phyloP scores from a whole-genome alignment of 768 basidiomycete genomes.

The Mrakia blollopis region DNA sequence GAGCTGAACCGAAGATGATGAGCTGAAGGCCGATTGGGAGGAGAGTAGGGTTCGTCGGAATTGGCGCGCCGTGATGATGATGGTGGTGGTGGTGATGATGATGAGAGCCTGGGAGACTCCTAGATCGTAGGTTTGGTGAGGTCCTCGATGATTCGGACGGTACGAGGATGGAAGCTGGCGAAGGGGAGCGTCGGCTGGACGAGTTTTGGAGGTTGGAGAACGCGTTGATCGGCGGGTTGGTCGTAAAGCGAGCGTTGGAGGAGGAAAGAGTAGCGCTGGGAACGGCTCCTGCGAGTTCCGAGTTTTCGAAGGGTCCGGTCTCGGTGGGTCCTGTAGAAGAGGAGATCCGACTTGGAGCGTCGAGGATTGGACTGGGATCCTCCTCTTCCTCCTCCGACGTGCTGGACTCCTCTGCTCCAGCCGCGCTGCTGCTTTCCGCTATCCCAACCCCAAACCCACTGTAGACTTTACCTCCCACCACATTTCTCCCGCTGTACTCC shows the following conservation, averaged over 20 bases:
- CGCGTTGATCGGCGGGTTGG: neutral
- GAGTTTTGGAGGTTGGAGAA: neutral
- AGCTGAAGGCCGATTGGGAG: conserved; percentile 13
- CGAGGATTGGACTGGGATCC: neutral
- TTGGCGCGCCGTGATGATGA: neutral
- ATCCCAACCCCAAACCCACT: neutral
- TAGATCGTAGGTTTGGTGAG: neutral
- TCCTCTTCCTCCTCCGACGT: neutral
- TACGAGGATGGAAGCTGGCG: neutral
- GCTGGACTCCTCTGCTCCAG: conserved; percentile 16
- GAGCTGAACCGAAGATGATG: neutral
- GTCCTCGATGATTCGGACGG: neutral
- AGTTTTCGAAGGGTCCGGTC: neutral
- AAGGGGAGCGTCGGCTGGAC: neutral
- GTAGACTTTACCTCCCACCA: neutral
- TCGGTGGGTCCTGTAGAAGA: neutral
- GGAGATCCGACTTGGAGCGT: neutral
- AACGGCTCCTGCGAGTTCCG: neutral
- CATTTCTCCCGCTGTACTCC: neutral
- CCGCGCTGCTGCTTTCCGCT: conserved; percentile 22
- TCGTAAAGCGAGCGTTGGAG: neutral
- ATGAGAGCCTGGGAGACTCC: neutral
- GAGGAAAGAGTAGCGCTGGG: neutral
- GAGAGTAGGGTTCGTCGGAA: neutral
- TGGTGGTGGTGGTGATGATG: neutral